Base-by-base conservation (phyloP, 2,329 filamentous ascomycete species). In the Sclerotinia trifoliorum region DNA sequence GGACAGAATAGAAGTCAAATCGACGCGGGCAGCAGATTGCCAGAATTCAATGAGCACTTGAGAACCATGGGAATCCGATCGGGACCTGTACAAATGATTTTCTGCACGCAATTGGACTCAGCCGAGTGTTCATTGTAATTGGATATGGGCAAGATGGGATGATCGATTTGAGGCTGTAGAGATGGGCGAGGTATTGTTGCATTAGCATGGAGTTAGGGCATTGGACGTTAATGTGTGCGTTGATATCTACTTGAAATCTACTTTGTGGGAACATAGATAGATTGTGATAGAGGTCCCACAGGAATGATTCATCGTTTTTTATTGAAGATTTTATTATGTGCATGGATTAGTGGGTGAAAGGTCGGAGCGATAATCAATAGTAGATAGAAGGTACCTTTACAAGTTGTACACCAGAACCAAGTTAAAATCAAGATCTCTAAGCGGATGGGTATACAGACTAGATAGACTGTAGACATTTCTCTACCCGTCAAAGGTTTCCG, bases 41-140 rank as follows among this genome's bases (percentile, higher is more conserved):
- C 86, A 58, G 90, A 93, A 81, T 87, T 92, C 83, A 84, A 92
- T 63, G 91, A 95, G 83, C 82, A 91, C 49, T 81, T 96, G 63
- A 48, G 52, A 48, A 21, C n/a, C 4, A 82, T 86, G 66, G 91
- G 91, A 0, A 83, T 95, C 26, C 77, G 79, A 24, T 88, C 89
- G 0, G 83, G 84, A 68, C 86, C 88, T 5, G 84, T 94, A 39
- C 86, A 91, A 77, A 91, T 92, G 90, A 82, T 86, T 29, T 92
- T 85, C 79, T 93, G 91, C 78, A 86, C 86, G 42, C 87, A 90
- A 82, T 83, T 83, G 73, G 82, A 85, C 68, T 81, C 81, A 55
- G 81, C 82, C 51, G 84, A 83, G 67, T 84, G 82, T 65, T 72
- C 73, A 49, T 55, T 76, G n/a, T 76, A 68, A 69, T 44, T 11